Evolutionary conservation across 352 stramenopile species (phyloP).

Genomic region (Pythium phragmitis): DNA sequence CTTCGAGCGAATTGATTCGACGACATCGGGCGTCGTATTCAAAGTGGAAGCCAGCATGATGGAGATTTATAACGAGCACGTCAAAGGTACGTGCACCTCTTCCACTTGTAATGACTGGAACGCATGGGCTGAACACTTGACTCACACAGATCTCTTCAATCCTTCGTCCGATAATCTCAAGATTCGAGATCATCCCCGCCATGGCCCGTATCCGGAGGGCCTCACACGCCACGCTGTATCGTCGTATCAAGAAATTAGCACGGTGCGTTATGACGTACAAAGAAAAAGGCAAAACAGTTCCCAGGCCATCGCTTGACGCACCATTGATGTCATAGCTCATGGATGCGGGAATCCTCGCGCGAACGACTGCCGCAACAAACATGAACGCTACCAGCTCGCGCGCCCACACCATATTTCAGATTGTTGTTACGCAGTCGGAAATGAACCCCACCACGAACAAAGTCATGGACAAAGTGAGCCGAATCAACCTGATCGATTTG

Average conservation of each 20-base stretch:
- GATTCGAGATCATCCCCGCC: conserved; percentile 82
- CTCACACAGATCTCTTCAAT: conserved; percentile 81
- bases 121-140: not conserved
- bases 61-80: conserved; percentile 89
- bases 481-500: conserved; percentile 92
- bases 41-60: conserved; percentile 90
- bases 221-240: conserved; percentile 79
- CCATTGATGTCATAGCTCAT: conserved; percentile 50
- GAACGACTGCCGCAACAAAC: conserved; percentile 83
- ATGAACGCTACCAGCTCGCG: conserved; percentile 87
- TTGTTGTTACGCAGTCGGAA: conserved; percentile 80
- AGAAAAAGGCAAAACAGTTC: not conserved
- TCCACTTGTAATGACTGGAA: not conserved
- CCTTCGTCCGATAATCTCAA: conserved; percentile 83
- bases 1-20: conserved; percentile 74
- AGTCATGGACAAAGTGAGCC: conserved; percentile 80
- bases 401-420: conserved; percentile 84
- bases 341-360: conserved; percentile 78
- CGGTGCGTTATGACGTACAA: conserved; percentile 27
- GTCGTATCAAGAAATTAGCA: conserved; percentile 79
- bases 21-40: conserved; percentile 49
- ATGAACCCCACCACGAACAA: conserved; percentile 70
- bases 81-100: conserved; percentile 53
- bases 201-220: conserved; percentile 81
- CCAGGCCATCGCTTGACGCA: not conserved